Conservation (phyloP, 1,284 basidiomycete genomes). For the Boletus semigastroideus region DNA sequence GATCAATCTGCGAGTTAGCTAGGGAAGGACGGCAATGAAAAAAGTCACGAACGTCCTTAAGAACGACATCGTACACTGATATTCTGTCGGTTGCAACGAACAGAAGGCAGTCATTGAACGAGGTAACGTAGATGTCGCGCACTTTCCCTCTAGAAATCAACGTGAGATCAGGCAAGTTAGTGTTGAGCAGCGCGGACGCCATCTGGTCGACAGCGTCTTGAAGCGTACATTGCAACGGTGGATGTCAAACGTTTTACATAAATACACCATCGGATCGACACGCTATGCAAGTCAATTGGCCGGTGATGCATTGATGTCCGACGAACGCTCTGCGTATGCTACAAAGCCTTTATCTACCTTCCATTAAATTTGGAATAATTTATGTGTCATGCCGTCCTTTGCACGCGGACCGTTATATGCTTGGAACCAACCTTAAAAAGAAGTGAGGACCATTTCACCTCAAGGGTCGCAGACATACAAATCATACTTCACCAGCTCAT, state of each 20-base stretch:
- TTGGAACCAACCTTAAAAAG: constrained; percentile 26
- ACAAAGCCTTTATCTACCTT: constrained; percentile 13
- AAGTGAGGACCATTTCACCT: constrained; percentile 13
- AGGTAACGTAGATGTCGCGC: constrained; percentile 83
- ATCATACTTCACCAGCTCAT: constrained; percentile 78
- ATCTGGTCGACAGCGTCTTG: constrained; percentile 11
- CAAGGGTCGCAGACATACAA: constrained; percentile 48
- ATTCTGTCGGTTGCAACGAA: constrained; percentile 97
- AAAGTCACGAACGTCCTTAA: constrained; percentile 73
- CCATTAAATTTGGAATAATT: constrained; percentile 8
- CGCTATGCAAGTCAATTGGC: constrained; percentile 4
- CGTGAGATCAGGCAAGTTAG: constrained; percentile 54
- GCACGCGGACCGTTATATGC: constrained; percentile 14
- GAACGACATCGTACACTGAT: constrained; percentile 95
- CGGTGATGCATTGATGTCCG: constrained; percentile 6
- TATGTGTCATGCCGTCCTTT: constrained; percentile 12
- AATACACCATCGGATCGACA: constrained; percentile 13
- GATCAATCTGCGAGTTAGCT: not conserved
- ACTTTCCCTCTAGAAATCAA: constrained; percentile 90
- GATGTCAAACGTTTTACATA: constrained; percentile 2
- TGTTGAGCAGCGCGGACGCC: constrained; percentile 45
- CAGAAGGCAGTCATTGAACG: constrained; percentile 70
- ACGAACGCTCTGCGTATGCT: constrained; percentile 15
- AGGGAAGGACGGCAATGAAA: not conserved
- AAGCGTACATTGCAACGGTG: not conserved